These are phyloP conservation scores for Candida loeiensis DNA, from an alignment of 805 yeast genomes.

Conservation along the genomic window DNA sequence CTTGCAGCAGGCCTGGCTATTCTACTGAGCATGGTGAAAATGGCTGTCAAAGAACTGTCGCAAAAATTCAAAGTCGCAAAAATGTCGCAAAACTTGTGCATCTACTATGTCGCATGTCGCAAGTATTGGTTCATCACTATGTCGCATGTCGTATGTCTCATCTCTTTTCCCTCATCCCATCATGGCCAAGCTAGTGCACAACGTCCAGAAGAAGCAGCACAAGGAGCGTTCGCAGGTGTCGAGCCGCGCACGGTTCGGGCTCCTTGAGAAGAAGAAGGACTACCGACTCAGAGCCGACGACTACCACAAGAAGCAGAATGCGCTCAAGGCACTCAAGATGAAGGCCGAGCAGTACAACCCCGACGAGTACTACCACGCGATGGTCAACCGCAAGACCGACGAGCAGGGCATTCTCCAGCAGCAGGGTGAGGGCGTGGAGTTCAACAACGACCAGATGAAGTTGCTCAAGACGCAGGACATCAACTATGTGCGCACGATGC, in stretches of 20 bases:
- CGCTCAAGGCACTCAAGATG: slow-evolving; percentile 63
- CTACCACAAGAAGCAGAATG: slow-evolving; percentile 57
- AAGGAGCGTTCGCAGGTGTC: slow-evolving; percentile 87
- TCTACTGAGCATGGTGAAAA: background rate
- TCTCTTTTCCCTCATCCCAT: background rate
- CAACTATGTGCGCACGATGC: slow-evolving; percentile 75
- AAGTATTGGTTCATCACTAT: background rate
- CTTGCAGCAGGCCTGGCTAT: background rate
- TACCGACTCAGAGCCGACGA: slow-evolving; percentile 51
- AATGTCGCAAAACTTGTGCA: too few relatives aligned
- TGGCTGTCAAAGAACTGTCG: background rate
- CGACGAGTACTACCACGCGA: slow-evolving; percentile 95
- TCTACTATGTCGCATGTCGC: slow-evolving; percentile 5
- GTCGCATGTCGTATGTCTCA: slow-evolving; percentile 2
- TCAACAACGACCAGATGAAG: slow-evolving; percentile 72
- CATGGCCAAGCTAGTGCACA: slow-evolving; percentile 82
- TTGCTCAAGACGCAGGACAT: slow-evolving; percentile 88
- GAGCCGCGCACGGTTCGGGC: slow-evolving; percentile 71
- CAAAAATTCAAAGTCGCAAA: background rate
- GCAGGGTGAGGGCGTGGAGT: slow-evolving; percentile 59
- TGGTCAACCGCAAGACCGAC: slow-evolving; percentile 71
- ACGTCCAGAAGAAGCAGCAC: slow-evolving; percentile 94
- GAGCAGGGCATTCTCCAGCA: slow-evolving; percentile 61
- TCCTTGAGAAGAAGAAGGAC: slow-evolving; percentile 80
- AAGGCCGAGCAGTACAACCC: slow-evolving; percentile 79